A percentile compares a stretch with the other conserved stretches of the same genome.
Conservation (phyloP, 768 basidiomycete genomes). For the Boletus pseudo-olivaceus region DNA sequence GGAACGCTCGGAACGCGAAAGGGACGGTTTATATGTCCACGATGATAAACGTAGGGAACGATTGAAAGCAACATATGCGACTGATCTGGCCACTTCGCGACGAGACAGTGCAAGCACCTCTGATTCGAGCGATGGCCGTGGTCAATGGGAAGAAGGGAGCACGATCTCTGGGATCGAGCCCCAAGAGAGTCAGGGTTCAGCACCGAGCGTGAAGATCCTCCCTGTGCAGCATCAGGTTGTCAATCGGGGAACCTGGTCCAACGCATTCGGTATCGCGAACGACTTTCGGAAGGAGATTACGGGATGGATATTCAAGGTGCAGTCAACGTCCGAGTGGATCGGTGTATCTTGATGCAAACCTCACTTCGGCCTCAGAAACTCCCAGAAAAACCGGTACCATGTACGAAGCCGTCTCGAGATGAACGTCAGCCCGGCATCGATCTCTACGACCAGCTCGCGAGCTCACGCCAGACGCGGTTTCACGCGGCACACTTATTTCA, state of each 20-base stretch:
- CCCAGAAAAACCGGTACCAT: constrained; percentile 1
- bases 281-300: constrained; percentile 35
- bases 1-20: constrained; percentile 36
- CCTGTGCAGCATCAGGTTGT: background rate
- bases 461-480: constrained; percentile 58
- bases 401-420: background rate
- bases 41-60: constrained; percentile 8
- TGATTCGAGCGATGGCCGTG: constrained; percentile 9
- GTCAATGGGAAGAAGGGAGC: constrained; percentile 18
- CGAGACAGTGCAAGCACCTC: constrained; percentile 8
- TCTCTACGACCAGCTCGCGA: constrained; percentile 51
- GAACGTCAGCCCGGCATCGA: constrained; percentile 4
- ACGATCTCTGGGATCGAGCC: constrained; percentile 10
- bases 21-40: constrained; percentile 31
- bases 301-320: constrained; percentile 47
- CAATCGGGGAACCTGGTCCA: constrained; percentile 12
- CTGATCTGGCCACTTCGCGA: background rate
- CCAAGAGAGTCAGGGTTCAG: constrained; percentile 17
- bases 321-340: background rate
- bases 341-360: background rate
- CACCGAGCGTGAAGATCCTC: background rate
- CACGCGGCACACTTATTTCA: constrained; percentile 61
- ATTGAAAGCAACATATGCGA: background rate
- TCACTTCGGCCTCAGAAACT: constrained; percentile 4
- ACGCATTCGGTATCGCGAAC: constrained; percentile 31